A percentile compares a stretch with the other conserved stretches of the same genome.
Evolutionary conservation across 1,139 yeast genomes (phyloP).

Genomic region (Magnusiomyces clavatus): DNA sequence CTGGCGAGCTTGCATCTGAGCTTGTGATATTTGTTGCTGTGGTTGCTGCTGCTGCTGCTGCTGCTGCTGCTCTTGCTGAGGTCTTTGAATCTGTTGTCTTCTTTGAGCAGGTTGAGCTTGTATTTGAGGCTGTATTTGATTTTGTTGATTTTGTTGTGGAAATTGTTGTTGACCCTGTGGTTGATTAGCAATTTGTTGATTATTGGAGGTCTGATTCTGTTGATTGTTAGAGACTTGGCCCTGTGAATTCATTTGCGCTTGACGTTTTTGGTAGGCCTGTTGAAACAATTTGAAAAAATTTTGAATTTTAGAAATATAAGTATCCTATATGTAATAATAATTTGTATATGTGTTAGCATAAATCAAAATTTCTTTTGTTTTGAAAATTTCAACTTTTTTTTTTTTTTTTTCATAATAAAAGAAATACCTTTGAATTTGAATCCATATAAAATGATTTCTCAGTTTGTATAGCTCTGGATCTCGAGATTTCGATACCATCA

Average conservation of each 20-base stretch:
- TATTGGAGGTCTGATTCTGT: neutral
- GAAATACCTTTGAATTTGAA: neutral
- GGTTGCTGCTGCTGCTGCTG: constrained; percentile 7
- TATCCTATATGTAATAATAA: neutral
- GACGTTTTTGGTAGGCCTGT: neutral
- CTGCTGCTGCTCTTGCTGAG: constrained; percentile 7
- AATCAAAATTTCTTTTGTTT: neutral
- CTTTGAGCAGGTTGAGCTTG: constrained; percentile 6
- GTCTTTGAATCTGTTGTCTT: neutral
- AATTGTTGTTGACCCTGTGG: neutral
- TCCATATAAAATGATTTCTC: no score
- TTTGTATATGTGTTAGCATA: neutral
- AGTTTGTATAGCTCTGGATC: no score
- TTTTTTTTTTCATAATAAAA: no score
- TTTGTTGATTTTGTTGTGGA: neutral
- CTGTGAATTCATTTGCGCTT: neutral
- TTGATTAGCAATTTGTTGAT: neutral
- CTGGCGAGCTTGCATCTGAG: constrained; percentile 5
- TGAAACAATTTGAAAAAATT: neutral
- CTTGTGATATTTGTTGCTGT: constrained; percentile 2
- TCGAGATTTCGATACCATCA: no score
- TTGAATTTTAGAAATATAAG: neutral
- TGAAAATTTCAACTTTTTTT: neutral
- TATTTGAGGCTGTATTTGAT: constrained; percentile 10
- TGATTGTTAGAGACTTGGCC: neutral